Conservation (phyloP, 2,329 filamentous ascomycete species). For the Xylaria multiplex region DNA sequence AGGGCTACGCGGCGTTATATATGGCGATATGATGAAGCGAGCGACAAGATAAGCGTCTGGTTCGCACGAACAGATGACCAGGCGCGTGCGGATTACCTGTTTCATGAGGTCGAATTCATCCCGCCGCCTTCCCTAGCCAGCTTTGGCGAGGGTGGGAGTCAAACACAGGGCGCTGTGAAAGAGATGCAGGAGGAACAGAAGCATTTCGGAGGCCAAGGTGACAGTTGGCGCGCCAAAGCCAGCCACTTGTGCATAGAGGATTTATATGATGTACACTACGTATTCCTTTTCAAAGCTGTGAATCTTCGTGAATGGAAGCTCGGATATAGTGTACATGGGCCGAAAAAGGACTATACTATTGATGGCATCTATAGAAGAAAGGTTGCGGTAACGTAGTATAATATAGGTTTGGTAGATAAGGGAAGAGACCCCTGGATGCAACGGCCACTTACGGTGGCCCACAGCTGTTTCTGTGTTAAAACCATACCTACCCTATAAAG, state of each 20-base stretch:
- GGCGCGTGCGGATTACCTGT: constrained; percentile 74
- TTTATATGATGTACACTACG: constrained; percentile 75
- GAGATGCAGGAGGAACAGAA: constrained; percentile 10
- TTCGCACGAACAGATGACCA: constrained; percentile 74
- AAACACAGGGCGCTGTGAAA: constrained; percentile 33
- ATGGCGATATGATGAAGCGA: constrained; percentile 73
- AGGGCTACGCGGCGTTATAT: constrained; percentile 73
- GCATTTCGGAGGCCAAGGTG: background rate
- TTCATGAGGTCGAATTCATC: constrained; percentile 76
- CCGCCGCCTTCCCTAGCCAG: constrained; percentile 43
- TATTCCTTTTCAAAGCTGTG: constrained; percentile 70
- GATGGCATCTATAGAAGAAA: constrained; percentile 60
- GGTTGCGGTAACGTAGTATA: background rate
- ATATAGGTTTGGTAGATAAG: background rate
- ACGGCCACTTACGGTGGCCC: background rate
- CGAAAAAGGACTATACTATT: constrained; percentile 78
- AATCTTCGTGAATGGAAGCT: constrained; percentile 68
- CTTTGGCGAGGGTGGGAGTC: constrained; percentile 20
- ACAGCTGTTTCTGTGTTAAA: too few relatives aligned
- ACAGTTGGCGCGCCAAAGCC: constrained; percentile 69
- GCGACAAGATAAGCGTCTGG: constrained; percentile 75
- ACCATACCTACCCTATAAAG: too few relatives aligned
- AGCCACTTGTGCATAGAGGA: constrained; percentile 78
- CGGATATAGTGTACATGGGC: constrained; percentile 74
- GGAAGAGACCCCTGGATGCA: background rate